Evolutionary conservation across 2,329 filamentous ascomycete genomes (phyloP).

Genomic region (Colletotrichum falcatum): DNA sequence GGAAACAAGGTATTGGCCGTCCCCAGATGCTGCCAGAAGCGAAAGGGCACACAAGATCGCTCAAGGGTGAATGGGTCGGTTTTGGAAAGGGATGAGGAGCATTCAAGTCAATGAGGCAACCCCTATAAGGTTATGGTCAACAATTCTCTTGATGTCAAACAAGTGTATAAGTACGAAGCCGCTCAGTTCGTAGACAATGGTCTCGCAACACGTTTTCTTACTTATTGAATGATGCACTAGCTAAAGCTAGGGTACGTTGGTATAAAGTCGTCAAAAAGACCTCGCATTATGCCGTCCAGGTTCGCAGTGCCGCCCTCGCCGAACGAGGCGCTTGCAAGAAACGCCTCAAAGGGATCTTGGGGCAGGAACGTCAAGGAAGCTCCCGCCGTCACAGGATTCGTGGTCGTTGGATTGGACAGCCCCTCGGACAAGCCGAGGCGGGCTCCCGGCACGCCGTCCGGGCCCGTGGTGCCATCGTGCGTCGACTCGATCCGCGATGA

Average conservation of each 20-base stretch:
- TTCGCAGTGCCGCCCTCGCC: constrained; percentile 47
- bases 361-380: constrained; percentile 4
- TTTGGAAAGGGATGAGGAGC: too few species aligned
- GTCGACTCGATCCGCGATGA: constrained; percentile 14
- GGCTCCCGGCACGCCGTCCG: background rate
- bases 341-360: constrained; percentile 44
- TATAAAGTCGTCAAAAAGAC: constrained; percentile 54
- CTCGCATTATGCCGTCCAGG: constrained; percentile 50
- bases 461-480: background rate
- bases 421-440: constrained; percentile 1
- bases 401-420: constrained; percentile 1
- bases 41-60: too few species aligned
- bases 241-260: constrained; percentile 42
- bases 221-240: too few species aligned
- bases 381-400: background rate
- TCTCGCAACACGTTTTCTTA: too few species aligned
- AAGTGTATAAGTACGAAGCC: too few species aligned
- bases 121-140: too few species aligned
- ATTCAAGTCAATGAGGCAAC: too few species aligned
- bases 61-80: too few species aligned
- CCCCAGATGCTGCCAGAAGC: too few species aligned
- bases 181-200: too few species aligned
- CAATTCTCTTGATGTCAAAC: too few species aligned
- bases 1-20: too few species aligned
- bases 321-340: constrained; percentile 45